phyloP scores from a whole-genome alignment of 768 basidiomycete species.

The Tylopilus vinaceipallidus region DNA sequence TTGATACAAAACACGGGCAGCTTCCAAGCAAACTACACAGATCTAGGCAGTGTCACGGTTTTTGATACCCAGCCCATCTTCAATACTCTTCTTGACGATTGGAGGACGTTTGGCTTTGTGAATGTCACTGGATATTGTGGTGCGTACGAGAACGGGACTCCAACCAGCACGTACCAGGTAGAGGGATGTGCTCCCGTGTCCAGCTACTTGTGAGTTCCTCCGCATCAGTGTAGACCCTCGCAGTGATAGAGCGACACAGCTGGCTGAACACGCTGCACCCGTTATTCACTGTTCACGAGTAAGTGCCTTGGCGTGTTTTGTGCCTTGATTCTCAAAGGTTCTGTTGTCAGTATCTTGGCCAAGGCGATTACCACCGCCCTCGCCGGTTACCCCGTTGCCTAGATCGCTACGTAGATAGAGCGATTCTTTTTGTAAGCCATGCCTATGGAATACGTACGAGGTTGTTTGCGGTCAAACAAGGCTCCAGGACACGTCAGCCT shows the following conservation, averaged over 20 bases:
- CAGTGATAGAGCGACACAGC: conserved; percentile 30
- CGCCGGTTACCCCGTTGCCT: conserved; percentile 29
- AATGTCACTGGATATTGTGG: conserved; percentile 59
- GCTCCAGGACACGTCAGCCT: neutral
- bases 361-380: conserved; percentile 48
- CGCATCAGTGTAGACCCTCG: neutral
- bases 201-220: conserved; percentile 55
- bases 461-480: neutral
- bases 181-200: conserved; percentile 60
- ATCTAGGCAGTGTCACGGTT: conserved; percentile 44
- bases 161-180: conserved; percentile 50
- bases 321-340: neutral
- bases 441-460: no score
- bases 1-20: conserved; percentile 35
- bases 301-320: conserved; percentile 19
- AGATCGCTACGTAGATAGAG: conserved; percentile 12
- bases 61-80: conserved; percentile 60
- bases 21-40: conserved; percentile 42
- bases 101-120: conserved; percentile 51
- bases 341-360: conserved; percentile 43
- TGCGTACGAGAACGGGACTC: conserved; percentile 58
- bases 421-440: neutral
- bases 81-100: conserved; percentile 54
- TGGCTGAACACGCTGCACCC: conserved; percentile 64
- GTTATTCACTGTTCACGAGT: conserved; percentile 63